These are phyloP conservation scores for Austroboletus festivus DNA, from an alignment of 768 basidiomycete genomes.

Conservation along the genomic window DNA sequence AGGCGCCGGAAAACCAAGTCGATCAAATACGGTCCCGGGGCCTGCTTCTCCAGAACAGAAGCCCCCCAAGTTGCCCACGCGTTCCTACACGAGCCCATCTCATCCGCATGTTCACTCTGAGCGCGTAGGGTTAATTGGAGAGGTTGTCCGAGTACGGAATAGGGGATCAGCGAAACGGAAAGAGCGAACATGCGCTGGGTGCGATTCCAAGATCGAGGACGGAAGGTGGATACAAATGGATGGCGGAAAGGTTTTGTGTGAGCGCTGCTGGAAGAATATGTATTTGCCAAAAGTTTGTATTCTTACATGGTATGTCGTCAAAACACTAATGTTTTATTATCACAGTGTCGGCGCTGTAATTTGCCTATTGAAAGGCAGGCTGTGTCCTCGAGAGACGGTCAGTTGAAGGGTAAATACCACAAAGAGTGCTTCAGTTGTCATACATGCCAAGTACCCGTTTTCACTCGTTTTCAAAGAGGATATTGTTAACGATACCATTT, in stretches of 20 bases:
- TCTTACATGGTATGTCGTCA: neutral
- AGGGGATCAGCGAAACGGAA: conserved; percentile 34
- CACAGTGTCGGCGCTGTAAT: conserved; percentile 83
- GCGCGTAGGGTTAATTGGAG: conserved; percentile 21
- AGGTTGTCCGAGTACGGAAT: conserved; percentile 31
- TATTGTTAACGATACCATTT: conserved; percentile 3
- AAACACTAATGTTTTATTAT: neutral
- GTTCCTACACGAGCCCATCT: conserved; percentile 51
- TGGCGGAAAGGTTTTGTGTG: conserved; percentile 76
- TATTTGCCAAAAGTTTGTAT: conserved; percentile 81
- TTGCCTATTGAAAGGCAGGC: conserved; percentile 88
- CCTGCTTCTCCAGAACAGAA: conserved; percentile 43
- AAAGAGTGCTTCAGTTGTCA: conserved; percentile 88
- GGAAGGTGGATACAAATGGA: conserved; percentile 81
- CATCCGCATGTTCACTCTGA: conserved; percentile 34
- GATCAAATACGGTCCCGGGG: conserved; percentile 54
- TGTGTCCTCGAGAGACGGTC: conserved; percentile 88
- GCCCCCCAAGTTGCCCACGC: conserved; percentile 52
- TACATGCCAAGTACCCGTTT: conserved; percentile 62
- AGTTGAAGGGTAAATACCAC: conserved; percentile 95
- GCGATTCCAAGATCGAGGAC: conserved; percentile 67
- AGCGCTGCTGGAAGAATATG: conserved; percentile 93
- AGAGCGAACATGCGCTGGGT: conserved; percentile 59
- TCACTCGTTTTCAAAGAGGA: neutral
- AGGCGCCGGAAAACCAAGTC: conserved; percentile 30